phyloP scores from a whole-genome alignment of 257 asterid species.

The Gynochthodes officinalis region DNA sequence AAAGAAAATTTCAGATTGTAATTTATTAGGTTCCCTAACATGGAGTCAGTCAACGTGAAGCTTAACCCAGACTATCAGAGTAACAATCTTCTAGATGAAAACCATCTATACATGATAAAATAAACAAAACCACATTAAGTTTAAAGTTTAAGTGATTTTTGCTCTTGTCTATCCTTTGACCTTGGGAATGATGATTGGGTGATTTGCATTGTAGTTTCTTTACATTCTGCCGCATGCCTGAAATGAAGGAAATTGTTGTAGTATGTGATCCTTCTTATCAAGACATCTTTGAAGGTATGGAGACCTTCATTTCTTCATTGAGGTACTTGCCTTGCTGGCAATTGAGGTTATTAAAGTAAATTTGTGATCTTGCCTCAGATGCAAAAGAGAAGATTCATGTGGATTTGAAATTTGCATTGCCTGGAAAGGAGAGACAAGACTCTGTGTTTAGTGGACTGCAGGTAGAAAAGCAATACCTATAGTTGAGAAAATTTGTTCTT shows the following conservation, averaged over 20 bases:
- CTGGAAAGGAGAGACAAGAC: constrained; percentile 99
- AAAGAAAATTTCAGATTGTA: background rate
- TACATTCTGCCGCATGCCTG: constrained; percentile 81
- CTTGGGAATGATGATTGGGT: constrained; percentile 20
- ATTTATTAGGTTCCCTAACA: background rate
- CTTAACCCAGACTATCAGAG: background rate
- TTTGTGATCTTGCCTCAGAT: constrained; percentile 32
- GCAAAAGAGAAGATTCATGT: constrained; percentile 53
- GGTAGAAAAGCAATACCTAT: constrained; percentile 33
- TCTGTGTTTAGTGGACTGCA: constrained; percentile 91
- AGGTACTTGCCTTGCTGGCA: background rate
- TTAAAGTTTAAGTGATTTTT: background rate
- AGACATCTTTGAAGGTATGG: constrained; percentile 90
- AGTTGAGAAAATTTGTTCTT: background rate
- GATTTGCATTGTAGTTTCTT: constrained; percentile 64
- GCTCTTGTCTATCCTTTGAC: constrained; percentile 19
- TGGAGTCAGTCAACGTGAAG: background rate
- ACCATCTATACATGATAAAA: too few relatives aligned
- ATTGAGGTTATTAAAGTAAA: background rate
- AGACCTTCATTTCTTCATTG: constrained; percentile 15
- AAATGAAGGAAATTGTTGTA: constrained; percentile 93
- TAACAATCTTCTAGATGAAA: background rate
- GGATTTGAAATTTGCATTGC: constrained; percentile 83
- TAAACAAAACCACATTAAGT: background rate
- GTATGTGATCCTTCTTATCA: constrained; percentile 98